Conservation (phyloP, 2,329 filamentous ascomycete genomes). For the Alternaria metachromatica region DNA sequence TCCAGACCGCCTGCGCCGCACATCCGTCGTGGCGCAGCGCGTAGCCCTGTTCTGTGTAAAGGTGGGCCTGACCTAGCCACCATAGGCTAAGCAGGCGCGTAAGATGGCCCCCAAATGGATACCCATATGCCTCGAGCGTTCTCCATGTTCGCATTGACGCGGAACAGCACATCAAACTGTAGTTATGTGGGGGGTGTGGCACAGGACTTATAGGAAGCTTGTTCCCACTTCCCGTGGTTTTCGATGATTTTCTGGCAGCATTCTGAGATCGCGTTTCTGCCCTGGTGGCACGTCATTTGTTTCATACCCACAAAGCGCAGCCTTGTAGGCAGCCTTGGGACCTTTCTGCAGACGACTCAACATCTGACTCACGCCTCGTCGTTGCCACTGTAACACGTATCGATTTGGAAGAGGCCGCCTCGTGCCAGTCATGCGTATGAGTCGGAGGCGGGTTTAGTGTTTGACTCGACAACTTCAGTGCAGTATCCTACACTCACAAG, state of each 20-base stretch:
- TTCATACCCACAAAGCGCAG: constrained; percentile 15
- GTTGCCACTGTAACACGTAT: constrained; percentile 12
- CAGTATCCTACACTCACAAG: background rate
- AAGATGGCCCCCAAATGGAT: constrained; percentile 15
- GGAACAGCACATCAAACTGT: constrained; percentile 15
- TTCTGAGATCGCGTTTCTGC: background rate
- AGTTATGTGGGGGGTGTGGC: constrained; percentile 2
- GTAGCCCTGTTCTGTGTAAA: constrained; percentile 8
- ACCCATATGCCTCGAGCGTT: background rate
- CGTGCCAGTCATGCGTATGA: constrained; percentile 7
- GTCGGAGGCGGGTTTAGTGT: background rate
- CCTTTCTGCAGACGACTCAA: background rate
- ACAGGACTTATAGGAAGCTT: constrained; percentile 14
- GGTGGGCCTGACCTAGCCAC: constrained; percentile 11
- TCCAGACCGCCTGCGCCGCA: constrained; percentile 23
- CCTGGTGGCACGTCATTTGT: constrained; percentile 2
- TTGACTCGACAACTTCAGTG: background rate
- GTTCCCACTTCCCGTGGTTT: background rate
- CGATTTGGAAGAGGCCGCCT: constrained; percentile 6
- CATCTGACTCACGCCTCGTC: constrained; percentile 17
- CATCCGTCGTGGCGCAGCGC: constrained; percentile 26
- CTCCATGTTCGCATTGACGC: constrained; percentile 15
- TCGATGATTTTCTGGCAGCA: background rate
- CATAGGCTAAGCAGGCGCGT: constrained; percentile 14
- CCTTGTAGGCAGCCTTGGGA: constrained; percentile 21